Evolutionary conservation across 2,329 filamentous ascomycete genomes (phyloP).

Genomic region (Colletotrichum endophyticum): DNA sequence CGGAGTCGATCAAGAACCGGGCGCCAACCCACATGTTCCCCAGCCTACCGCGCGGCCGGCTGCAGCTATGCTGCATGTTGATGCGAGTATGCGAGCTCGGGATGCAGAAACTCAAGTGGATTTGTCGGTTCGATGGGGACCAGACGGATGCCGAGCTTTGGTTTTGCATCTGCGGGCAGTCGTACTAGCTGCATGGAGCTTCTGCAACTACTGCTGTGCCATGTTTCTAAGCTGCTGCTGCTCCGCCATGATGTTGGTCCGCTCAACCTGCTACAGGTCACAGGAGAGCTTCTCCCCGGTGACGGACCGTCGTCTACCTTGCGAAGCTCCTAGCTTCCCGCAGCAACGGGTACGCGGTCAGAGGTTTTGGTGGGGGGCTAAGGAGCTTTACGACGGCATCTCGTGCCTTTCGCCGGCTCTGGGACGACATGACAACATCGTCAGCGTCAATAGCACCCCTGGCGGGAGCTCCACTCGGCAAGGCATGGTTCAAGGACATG

Average conservation of each 20-base stretch:
- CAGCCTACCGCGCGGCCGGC: slow-evolving; percentile 8
- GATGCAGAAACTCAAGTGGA: slow-evolving; percentile 2
- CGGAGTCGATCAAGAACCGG: neutral
- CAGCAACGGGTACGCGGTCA: neutral
- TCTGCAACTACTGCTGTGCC: slow-evolving; percentile 5
- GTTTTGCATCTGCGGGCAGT: slow-evolving; percentile 11
- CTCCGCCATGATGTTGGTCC: slow-evolving; percentile 4
- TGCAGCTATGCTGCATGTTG: slow-evolving; percentile 12
- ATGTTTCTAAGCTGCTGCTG: slow-evolving; percentile 8
- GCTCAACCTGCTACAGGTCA: neutral
- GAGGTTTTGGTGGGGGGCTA: neutral
- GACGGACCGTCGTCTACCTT: neutral
- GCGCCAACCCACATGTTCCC: slow-evolving; percentile 8
- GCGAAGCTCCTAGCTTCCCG: slow-evolving; percentile 2
- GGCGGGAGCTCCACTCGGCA: neutral
- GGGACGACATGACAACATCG: slow-evolving; percentile 11
- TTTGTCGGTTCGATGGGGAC: neutral
- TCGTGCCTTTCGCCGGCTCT: neutral
- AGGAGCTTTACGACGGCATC: neutral
- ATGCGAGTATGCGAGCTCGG: slow-evolving; percentile 1
- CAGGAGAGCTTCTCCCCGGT: neutral
- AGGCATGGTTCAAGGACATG: slow-evolving; percentile 4
- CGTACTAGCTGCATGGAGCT: slow-evolving; percentile 2
- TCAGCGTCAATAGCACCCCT: neutral
- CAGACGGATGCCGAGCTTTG: slow-evolving; percentile 6